These are phyloP conservation scores for Ilyonectria sp. DNA, from an alignment of 2,329 filamentous ascomycete genomes.

Conservation along the genomic window DNA sequence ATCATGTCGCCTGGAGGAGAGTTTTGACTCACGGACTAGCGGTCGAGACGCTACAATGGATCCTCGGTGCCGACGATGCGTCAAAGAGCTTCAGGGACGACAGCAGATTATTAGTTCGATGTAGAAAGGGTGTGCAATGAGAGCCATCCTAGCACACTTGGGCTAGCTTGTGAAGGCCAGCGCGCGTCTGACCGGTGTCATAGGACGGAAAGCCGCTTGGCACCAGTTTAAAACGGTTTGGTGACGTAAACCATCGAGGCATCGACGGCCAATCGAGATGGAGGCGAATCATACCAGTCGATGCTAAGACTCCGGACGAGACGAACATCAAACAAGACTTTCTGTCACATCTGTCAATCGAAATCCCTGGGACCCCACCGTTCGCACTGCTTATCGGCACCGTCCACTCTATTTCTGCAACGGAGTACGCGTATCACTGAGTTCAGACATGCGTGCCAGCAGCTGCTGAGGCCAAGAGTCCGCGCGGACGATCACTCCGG, in stretches of 20 bases:
- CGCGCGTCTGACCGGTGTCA: conserved; percentile 5
- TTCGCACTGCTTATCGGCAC: conserved; percentile 35
- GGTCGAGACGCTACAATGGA: conserved; percentile 34
- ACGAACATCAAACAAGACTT: conserved; percentile 41
- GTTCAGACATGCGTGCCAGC: not conserved
- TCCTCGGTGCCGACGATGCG: not conserved
- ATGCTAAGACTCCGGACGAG: conserved; percentile 27
- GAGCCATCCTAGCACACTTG: not conserved
- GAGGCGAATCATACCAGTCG: conserved; percentile 15
- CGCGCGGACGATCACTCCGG: conserved; percentile 16
- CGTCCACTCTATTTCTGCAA: conserved; percentile 5
- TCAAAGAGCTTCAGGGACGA: not conserved
- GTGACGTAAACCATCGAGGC: conserved; percentile 18
- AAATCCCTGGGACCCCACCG: conserved; percentile 23
- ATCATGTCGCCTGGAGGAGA: not conserved
- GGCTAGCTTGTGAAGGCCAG: conserved; percentile 8
- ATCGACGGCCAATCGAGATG: conserved; percentile 33
- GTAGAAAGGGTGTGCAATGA: conserved; percentile 4
- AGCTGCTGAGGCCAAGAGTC: not conserved
- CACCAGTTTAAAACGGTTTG: conserved; percentile 45
- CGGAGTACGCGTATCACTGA: not conserved
- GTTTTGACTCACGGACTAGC: conserved; percentile 16
- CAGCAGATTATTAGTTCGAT: conserved; percentile 22
- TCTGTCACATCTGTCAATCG: conserved; percentile 39
- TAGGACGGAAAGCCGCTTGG: not conserved